Percentiles rank a stretch among this genome's conserved stretches.
These are phyloP conservation scores for Aureobasidium pullulans DNA, from an alignment of 2,329 filamentous ascomycete genomes.

Conservation along the genomic window DNA sequence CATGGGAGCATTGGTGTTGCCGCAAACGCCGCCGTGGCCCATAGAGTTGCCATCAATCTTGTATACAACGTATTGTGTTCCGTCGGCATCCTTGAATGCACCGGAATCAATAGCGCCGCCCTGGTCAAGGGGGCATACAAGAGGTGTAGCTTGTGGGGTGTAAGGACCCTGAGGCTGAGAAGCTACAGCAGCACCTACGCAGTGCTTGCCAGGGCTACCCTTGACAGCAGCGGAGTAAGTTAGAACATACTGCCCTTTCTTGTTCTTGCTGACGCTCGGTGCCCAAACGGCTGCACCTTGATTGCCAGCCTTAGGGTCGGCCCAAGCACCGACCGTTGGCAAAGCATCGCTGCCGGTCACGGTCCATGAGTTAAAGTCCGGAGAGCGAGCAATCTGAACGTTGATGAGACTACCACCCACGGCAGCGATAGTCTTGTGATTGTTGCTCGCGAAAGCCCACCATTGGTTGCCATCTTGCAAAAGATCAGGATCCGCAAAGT, in stretches of 20 bases:
- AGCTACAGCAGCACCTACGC: constrained; percentile 23
- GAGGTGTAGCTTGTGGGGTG: constrained; percentile 19
- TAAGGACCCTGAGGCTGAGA: constrained; percentile 22
- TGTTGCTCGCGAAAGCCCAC: constrained; percentile 34
- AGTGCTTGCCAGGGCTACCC: constrained; percentile 21
- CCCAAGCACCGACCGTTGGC: constrained; percentile 25
- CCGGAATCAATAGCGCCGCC: constrained; percentile 25
- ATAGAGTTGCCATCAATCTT: constrained; percentile 25
- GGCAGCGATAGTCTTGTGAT: constrained; percentile 22
- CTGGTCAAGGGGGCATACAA: constrained; percentile 21
- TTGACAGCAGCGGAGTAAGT: constrained; percentile 24
- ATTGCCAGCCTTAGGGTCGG: constrained; percentile 18
- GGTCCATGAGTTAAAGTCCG: constrained; percentile 28
- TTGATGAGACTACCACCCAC: constrained; percentile 25
- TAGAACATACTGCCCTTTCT: constrained; percentile 22
- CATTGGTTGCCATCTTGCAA: constrained; percentile 26
- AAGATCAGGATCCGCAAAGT: constrained; percentile 34
- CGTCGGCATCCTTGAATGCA: constrained; percentile 21
- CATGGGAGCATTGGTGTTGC: constrained; percentile 18
- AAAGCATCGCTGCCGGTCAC: constrained; percentile 26
- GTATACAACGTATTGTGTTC: constrained; percentile 22
- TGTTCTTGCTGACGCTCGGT: constrained; percentile 25
- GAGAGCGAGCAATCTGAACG: constrained; percentile 29
- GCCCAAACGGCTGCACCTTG: constrained; percentile 28
- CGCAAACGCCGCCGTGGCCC: constrained; percentile 22